Evolutionary conservation across 208 protist genomes (phyloP).

Genomic region (Wallacemonas rigidus): DNA sequence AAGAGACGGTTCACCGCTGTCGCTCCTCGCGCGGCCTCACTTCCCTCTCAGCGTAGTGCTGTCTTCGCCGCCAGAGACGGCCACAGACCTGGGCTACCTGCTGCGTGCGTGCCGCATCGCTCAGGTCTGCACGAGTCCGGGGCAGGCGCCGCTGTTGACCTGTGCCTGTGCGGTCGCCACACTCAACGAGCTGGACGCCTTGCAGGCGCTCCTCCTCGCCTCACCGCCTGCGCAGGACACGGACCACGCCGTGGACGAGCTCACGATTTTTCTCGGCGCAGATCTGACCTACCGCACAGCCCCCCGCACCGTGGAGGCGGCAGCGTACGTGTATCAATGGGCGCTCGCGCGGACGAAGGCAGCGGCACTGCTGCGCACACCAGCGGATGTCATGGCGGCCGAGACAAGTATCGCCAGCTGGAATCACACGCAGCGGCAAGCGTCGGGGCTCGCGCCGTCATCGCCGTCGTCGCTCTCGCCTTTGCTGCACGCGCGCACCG

Average conservation of each 20-base stretch:
- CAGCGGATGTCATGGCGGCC: conserved; percentile 2
- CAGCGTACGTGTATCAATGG: conserved; percentile 3
- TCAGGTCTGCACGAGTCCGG: conserved; percentile 10
- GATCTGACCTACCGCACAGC: conserved; percentile 14
- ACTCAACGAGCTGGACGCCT: conserved; percentile 24
- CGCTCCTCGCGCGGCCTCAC: not conserved
- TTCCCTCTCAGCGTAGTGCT: not conserved
- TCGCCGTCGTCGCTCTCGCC: not conserved
- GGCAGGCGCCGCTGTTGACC: conserved; percentile 15
- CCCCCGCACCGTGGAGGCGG: not conserved
- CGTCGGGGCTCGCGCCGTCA: not conserved
- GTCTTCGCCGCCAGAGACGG: not conserved
- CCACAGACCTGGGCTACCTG: not conserved
- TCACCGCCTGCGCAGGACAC: too few species aligned
- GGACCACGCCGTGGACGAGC: conserved; percentile 16
- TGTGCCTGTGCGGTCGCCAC: conserved; percentile 15
- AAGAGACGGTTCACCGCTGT: not conserved
- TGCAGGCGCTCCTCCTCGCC: conserved; percentile 5
- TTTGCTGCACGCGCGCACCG: too few species aligned
- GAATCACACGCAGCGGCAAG: conserved; percentile 2
- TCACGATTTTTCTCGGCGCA: conserved; percentile 25
- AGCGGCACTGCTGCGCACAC: not conserved
- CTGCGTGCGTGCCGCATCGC: not conserved
- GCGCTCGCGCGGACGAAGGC: not conserved
- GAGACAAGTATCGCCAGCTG: conserved; percentile 9